phyloP scores from a whole-genome alignment of 202 grass and related monocot genomes.

The Elaeis oleifera region DNA sequence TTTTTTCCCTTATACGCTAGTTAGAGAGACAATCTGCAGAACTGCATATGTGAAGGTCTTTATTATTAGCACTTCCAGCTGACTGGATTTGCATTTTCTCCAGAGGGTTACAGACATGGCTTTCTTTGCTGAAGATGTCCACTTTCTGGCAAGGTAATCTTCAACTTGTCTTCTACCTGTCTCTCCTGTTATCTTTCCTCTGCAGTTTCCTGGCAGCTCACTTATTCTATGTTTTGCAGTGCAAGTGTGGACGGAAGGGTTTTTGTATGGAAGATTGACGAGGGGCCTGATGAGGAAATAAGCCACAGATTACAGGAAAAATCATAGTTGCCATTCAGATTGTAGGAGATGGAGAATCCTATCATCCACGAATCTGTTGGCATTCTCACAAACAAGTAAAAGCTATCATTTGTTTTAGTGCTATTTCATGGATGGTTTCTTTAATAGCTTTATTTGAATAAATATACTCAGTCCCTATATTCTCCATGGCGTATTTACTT shows the following conservation, averaged over 20 bases:
- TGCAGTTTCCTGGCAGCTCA: not conserved
- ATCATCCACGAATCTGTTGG: constrained; percentile 95
- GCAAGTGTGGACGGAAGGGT: constrained; percentile 85
- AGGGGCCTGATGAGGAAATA: constrained; percentile 78
- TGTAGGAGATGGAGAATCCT: constrained; percentile 58
- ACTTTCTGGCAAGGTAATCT: constrained; percentile 70
- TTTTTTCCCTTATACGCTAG: too few relatives aligned
- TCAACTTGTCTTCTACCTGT: not conserved
- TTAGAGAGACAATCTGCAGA: too few relatives aligned
- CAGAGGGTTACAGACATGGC: constrained; percentile 97
- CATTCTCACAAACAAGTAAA: constrained; percentile 96
- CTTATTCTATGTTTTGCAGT: constrained; percentile 36
- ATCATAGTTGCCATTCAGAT: constrained; percentile 70
- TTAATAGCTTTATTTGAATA: not conserved
- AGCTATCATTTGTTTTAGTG: constrained; percentile 12
- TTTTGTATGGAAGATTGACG: constrained; percentile 94
- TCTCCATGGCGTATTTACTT: too few relatives aligned
- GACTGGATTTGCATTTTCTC: constrained; percentile 31
- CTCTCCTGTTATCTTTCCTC: not conserved
- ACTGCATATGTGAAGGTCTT: too few relatives aligned
- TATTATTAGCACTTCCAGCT: constrained; percentile 6
- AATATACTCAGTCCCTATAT: too few relatives aligned
- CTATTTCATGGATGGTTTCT: constrained; percentile 10
- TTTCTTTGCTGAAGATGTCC: constrained; percentile 96
- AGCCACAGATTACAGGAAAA: constrained; percentile 79